Evolutionary conservation across 208 protist species (phyloP), one percentile per base, ranked within the genome.

Genomic region (Trypanosoma platydactyli): DNA sequence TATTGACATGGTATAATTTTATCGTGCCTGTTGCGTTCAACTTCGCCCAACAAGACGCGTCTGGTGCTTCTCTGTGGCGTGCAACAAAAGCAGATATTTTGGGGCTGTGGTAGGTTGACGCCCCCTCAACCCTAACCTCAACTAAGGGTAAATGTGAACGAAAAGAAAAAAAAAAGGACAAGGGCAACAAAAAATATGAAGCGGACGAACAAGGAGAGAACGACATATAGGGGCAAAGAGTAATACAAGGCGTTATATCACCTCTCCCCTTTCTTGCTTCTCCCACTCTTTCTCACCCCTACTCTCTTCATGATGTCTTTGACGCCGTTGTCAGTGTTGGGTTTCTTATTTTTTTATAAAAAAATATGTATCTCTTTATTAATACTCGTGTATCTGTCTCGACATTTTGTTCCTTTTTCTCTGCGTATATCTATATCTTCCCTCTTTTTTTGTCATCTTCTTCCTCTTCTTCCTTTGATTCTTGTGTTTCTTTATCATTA

Each of bases 121-220:
- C 33, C 3, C 33, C 33, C 9, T n/a, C n/a, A n/a, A n/a, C n/a
- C n/a, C n/a, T n/a, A n/a, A n/a, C n/a, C n/a, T n/a, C n/a, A n/a
- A n/a, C n/a, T n/a, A n/a, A n/a, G n/a, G 33, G 9, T 9, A 25
- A 22, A 20, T 63, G 20, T 25, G 30, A 18, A 13, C 4, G 30
- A 11, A 12, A 69, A 33, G 6, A 52, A 62, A 44, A 35, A 41
- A 69, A 61, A n/a, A 24, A 51, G 3, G 7, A 51, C 38, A 42
- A 29, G 30, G 20, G 54, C 30, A 44, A 33, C 5, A 48, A 54
- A 30, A 13, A 44, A 59, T 38, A 9, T 3, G 33, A 11, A 9
- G 33, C 5, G 33, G 9, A 38, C 33, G 9, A 38, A 38, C 33
- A 9, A 9, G 33, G 9, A 9, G 33, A 59, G 35, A 24, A 12